Evolutionary conservation across 2,329 filamentous ascomycete genomes (phyloP), one percentile per base, ranked within the genome.

Genomic region (Xylariaceae sp.): DNA sequence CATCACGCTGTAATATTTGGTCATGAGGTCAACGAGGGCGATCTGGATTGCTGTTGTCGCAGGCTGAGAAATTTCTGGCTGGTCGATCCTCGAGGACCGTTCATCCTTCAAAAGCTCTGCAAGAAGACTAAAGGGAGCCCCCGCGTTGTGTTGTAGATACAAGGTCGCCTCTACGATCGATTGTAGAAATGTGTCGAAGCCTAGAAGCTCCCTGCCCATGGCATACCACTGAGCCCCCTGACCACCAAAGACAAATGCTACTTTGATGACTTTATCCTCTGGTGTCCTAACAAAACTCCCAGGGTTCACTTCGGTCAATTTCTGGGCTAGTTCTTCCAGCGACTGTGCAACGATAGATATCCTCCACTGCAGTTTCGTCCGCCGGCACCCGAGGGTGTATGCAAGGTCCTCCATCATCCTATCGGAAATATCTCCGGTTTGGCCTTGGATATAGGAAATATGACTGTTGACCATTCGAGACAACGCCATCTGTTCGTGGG

Each of bases 351-450:
- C 68, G 2, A 76, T 59, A 2, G 72, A 71, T 2, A 69, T 60
- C 50, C 73, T 79, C 75, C 77, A 81, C 51, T 77, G 74, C 14
- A 81, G 58, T 6, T 60, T 67, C 0, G 79, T 80, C 14, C 79
- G 75, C 2, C 79, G 77, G 37, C 72, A 75, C 20, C 67, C 70
- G 16, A 81, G 68, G 0, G 79, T 81, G 59, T 81, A 81, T 2
- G 78, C 72, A 46, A 80, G 76, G 52, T 80, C 62, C 29, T 68
- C 61, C 29, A 79, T 60, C n/a, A 73, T 64, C 0, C 61, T 51
- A 0, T 19, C 7, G 2, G 66, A 47, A 3, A 44, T 43, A 5
- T 52, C 40, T 12, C 63, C 55, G 0, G 57, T 29, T 46, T n/a
- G 50, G 18, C 43, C 54, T 20, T 62, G 56, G 23, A 78, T 59